These are phyloP conservation scores for Taiozyma sp. DNA, from an alignment of 1,139 yeast species.

Conservation along the genomic window DNA sequence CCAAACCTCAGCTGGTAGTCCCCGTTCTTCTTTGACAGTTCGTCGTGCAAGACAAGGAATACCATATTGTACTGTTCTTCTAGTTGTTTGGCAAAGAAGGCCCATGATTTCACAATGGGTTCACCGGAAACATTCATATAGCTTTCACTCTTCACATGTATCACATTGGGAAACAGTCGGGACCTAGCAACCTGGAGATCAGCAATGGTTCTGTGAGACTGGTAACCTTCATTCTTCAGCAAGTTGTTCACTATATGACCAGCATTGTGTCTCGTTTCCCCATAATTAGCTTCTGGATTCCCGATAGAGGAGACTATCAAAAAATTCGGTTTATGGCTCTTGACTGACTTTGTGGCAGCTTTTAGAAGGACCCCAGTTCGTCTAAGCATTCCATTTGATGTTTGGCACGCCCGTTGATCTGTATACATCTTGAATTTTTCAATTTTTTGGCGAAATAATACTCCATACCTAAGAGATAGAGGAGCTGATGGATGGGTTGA, in stretches of 20 bases:
- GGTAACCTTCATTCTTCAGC: conserved; percentile 17
- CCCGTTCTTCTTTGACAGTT: conserved; percentile 60
- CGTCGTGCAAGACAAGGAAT: conserved; percentile 69
- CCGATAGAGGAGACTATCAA: conserved; percentile 61
- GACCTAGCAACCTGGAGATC: conserved; percentile 18
- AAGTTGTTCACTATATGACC: conserved; percentile 53
- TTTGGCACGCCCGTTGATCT: not conserved
- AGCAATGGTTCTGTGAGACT: conserved; percentile 21
- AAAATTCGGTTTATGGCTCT: conserved; percentile 25
- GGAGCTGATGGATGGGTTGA: too few species aligned
- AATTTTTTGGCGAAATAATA: too few species aligned
- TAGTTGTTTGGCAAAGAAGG: conserved; percentile 26
- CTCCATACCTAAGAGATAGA: too few species aligned
- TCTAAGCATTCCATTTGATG: conserved; percentile 1
- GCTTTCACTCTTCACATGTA: conserved; percentile 45
- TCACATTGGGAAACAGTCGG: conserved; percentile 19
- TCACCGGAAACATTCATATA: conserved; percentile 70
- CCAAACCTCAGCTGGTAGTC: conserved; percentile 51
- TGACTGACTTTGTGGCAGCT: not conserved
- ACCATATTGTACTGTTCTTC: conserved; percentile 28
- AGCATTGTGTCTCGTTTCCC: conserved; percentile 68
- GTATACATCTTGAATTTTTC: not conserved
- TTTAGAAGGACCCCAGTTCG: conserved; percentile 1
- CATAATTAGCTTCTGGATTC: conserved; percentile 64
- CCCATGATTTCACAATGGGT: conserved; percentile 43